Evolutionary conservation across 805 yeast species (phyloP).

Genomic region (Naumovozyma dairenensis): DNA sequence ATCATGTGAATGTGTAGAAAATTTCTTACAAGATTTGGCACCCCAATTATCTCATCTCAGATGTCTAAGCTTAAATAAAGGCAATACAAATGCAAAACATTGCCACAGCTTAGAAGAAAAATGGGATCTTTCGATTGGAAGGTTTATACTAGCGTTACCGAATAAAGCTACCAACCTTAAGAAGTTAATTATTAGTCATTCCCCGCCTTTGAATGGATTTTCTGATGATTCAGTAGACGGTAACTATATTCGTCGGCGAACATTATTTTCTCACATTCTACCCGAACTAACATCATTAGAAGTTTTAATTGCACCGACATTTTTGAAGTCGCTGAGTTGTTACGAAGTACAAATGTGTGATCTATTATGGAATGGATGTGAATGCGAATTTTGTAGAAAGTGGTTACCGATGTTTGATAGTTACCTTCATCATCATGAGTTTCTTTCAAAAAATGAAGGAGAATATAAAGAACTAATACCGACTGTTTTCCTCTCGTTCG

Average conservation of each 20-base stretch:
- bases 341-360: constrained; percentile 66
- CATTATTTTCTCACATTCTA: constrained; percentile 38
- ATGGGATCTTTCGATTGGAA: constrained; percentile 43
- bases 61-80: constrained; percentile 27
- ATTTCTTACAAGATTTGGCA: constrained; percentile 32
- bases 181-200: constrained; percentile 45
- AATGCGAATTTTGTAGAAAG: constrained; percentile 46
- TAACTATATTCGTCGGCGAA: constrained; percentile 51
- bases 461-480: constrained; percentile 52
- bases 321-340: constrained; percentile 50
- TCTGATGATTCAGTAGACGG: constrained; percentile 65
- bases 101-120: constrained; percentile 42
- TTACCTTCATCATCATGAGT: constrained; percentile 54
- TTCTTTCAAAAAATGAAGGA: constrained; percentile 38
- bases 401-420: constrained; percentile 45
- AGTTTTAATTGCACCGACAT: constrained; percentile 46
- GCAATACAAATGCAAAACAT: constrained; percentile 28
- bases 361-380: constrained; percentile 70
- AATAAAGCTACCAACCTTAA: constrained; percentile 25
- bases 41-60: constrained; percentile 22
- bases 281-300: constrained; percentile 37
- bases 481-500: constrained; percentile 44
- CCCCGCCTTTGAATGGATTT: constrained; percentile 47
- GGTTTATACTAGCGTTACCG: constrained; percentile 33
- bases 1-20: constrained; percentile 37